Evolutionary conservation across 768 basidiomycete genomes (phyloP), one percentile per base, ranked within the genome.

Genomic region (Tylopilus rubrobrunneus): DNA sequence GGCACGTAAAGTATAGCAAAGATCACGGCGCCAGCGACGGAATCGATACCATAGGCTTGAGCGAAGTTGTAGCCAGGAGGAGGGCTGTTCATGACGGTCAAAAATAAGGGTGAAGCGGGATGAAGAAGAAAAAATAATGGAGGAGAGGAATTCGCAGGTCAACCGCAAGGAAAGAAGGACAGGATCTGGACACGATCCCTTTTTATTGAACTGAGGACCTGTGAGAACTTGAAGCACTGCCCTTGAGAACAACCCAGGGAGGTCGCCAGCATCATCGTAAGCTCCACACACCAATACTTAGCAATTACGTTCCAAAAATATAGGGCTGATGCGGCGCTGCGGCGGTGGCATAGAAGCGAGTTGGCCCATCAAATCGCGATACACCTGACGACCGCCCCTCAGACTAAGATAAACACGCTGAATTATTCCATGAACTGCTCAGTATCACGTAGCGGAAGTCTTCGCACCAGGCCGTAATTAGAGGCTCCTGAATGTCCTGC

Each of bases 1-100:
- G 69, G 69, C 19, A 50, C 44, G 49, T 72, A 70, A 17, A 65
- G 51, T n/a, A 65, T 15, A 17, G 70, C 64, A 62, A 71, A 70
- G 48, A 70, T 56, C 51, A 69, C 64, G 37, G 70, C 66, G 57
- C 60, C 64, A 51, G 65, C 66, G 57, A 69, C 57, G 53, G 64
- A 69, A 48, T 70, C 51, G 29, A 70, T 72, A 48, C 66, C 70
- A 51, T 15, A 53, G 29, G 40, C 47, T 39, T 59, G 44, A 36
- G 69, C 63, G 37, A 51, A 67, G 61, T 68, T 61, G 53, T 52
- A 62, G 37, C 49, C 56, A 43, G 56, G 49, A 9, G 62, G 59
- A 29, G 54, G 53, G 49, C 39, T 52, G 40, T 52, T 31, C 64
- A 66, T 66, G 48, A 42, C 39, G 40, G 41, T 46, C 40, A 49